Percentiles rank a stretch among this genome's conserved stretches.
These are phyloP conservation scores for Pulveroboletus sp. DNA, from an alignment of 768 basidiomycete species.

Conservation along the genomic window DNA sequence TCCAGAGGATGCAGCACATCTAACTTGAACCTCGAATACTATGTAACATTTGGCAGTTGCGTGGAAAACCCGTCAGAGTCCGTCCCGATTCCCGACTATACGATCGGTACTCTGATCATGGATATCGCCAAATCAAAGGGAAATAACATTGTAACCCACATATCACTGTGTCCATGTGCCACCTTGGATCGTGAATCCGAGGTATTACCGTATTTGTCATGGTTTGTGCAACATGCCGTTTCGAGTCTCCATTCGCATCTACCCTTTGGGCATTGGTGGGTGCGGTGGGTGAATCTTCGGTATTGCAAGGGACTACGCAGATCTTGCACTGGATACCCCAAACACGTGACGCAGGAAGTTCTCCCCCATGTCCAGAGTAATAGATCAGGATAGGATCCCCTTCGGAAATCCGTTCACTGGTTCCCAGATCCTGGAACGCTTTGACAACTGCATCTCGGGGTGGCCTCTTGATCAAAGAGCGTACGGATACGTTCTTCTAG, in stretches of 20 bases:
- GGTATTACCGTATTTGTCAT: too few relatives aligned
- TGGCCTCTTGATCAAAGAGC: conserved; percentile 38
- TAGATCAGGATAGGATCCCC: conserved; percentile 40
- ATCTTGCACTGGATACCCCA: conserved; percentile 24
- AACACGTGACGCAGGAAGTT: conserved; percentile 27
- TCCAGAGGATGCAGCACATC: too few relatives aligned
- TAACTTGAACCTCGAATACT: too few relatives aligned
- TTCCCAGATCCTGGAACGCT: conserved; percentile 20
- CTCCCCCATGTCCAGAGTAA: conserved; percentile 44
- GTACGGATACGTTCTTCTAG: conserved; percentile 33
- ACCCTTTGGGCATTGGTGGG: conserved; percentile 6
- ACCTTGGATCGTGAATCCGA: too few relatives aligned
- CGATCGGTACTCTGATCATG: too few relatives aligned
- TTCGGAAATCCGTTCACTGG: conserved; percentile 24
- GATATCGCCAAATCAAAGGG: too few relatives aligned
- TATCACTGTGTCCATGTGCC: too few relatives aligned
- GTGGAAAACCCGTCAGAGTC: conserved; percentile 9
- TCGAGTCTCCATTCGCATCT: too few relatives aligned
- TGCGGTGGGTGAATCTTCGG: conserved; percentile 25
- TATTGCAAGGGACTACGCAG: conserved; percentile 33
- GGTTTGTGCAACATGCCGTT: too few relatives aligned
- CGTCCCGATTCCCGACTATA: too few relatives aligned
- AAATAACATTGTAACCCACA: too few relatives aligned
- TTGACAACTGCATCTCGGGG: conserved; percentile 34
- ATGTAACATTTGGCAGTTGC: too few relatives aligned